A percentile compares a stretch with the other conserved stretches of the same genome.
Conservation (phyloP, 2,329 filamentous ascomycete genomes). For the Aspergillus aculeatus region DNA sequence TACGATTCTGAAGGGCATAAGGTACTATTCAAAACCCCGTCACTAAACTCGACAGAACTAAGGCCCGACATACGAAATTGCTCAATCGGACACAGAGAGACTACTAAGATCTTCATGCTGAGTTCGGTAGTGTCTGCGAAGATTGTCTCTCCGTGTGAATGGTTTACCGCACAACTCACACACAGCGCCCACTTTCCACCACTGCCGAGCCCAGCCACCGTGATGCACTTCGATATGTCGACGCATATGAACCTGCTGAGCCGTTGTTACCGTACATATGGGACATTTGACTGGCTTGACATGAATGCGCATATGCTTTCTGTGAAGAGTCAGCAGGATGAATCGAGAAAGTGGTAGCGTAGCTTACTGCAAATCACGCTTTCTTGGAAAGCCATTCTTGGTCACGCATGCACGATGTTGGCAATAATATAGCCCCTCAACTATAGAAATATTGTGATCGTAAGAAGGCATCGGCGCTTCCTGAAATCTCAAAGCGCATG, state of each 20-base stretch:
- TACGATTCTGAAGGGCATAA: not conserved
- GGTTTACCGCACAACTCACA: constrained; percentile 6
- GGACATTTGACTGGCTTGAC: constrained; percentile 11
- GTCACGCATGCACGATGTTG: not conserved
- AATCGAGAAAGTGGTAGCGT: not conserved
- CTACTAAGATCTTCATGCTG: constrained; percentile 4
- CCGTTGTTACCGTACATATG: constrained; percentile 1
- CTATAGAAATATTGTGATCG: constrained; percentile 4
- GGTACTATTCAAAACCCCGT: not conserved
- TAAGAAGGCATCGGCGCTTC: constrained; percentile 12
- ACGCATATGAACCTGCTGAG: constrained; percentile 8
- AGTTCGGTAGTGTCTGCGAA: constrained; percentile 7
- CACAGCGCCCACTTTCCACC: not conserved
- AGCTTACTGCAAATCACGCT: constrained; percentile 1
- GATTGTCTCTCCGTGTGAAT: constrained; percentile 13
- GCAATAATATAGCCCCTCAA: constrained; percentile 6
- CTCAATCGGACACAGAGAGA: constrained; percentile 1
- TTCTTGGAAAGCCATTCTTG: not conserved
- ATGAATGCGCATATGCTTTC: constrained; percentile 13
- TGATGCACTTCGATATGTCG: constrained; percentile 8
- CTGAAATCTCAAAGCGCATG: constrained; percentile 3
- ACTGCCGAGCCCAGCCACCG: constrained; percentile 2
- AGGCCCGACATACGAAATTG: not conserved
- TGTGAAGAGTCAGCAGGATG: constrained; percentile 6
- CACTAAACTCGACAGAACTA: not conserved